These are phyloP conservation scores for Euclidium syriacum DNA, from an alignment of 345 rosid species.

Conservation along the genomic window DNA sequence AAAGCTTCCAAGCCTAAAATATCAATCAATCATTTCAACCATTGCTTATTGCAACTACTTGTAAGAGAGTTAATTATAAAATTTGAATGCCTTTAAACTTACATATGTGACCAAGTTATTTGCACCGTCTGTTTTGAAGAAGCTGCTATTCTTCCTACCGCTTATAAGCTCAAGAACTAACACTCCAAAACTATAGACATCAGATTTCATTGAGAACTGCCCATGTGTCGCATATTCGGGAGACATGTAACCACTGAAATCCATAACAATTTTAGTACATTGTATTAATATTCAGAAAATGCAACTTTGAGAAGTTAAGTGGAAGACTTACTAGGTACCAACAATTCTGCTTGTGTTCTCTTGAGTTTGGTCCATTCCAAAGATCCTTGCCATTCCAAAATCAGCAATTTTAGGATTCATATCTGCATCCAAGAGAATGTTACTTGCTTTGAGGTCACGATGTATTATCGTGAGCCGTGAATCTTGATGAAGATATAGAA, in stretches of 20 bases:
- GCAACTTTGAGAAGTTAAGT: neutral
- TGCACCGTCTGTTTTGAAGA: neutral
- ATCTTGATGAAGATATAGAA: conserved; percentile 38
- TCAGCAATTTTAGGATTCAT: conserved; percentile 63
- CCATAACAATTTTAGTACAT: neutral
- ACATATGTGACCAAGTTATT: conserved; percentile 29
- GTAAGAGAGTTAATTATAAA: neutral
- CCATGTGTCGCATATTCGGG: conserved; percentile 39
- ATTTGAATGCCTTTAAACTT: neutral
- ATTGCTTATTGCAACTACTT: neutral
- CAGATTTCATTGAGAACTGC: conserved; percentile 31
- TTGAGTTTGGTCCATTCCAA: conserved; percentile 30
- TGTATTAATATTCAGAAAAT: neutral
- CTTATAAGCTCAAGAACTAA: conserved; percentile 32
- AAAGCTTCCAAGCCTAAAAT: conserved; percentile 47
- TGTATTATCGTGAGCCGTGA: conserved; percentile 55
- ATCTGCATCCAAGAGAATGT: conserved; percentile 43
- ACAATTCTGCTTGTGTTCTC: conserved; percentile 43
- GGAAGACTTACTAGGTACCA: conserved; percentile 53
- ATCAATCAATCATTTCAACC: neutral
- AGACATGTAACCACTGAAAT: conserved; percentile 39
- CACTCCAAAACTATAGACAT: conserved; percentile 38
- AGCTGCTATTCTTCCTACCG: conserved; percentile 26
- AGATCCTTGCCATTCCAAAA: conserved; percentile 58
- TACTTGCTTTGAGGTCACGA: conserved; percentile 59